Base-by-base conservation (phyloP, 2,329 filamentous ascomycete genomes). In the Beauveria sp. region DNA sequence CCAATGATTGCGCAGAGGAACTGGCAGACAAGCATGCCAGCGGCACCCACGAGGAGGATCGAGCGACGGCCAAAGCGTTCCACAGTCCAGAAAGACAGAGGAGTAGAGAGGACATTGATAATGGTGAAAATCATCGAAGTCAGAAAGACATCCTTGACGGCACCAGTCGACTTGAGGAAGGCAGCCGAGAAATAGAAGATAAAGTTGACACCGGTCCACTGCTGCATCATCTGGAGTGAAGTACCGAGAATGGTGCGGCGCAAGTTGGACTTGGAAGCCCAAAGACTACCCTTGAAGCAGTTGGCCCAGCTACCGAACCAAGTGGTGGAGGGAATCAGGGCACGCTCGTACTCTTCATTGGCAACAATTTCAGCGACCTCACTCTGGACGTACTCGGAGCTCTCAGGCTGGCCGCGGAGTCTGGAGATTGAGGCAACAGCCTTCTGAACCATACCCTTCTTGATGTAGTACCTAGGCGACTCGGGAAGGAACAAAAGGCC, bases 141-240 rank as follows among this genome's bases (percentile, higher is more conserved):
- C 68, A 96, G 74, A 83, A 96, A 96, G 48, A 84, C 80, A 80
- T 96, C 88, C 64, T 72, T 67, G 69, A 96, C 91, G 68, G 89
- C 88, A 66, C 88, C 88, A 34, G 89, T 87, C 26, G 86, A 85
- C 76, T 89, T 76, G 78, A 96, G 89, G 85, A 96, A 96, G 63
- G 89, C 85, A 40, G 90, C 92, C 41, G 89, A 91, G 79, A 87
- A 91, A 79, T 91, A 90, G 80, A 92, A 94, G 80, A 94, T 90
- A 77, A 93, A 96, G 82, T 96, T 96, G 77, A 96, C 89, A 80
- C 91, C 90, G 28, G 90, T 92, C 84, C 80, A 84, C 75, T 90
- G 87, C 75, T 90, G 88, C 86, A 90, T 90, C 87, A 90, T 90
- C 79, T 91, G 88, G 40, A 90, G 79, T 28, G 86, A 87, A 50